Base-by-base conservation (phyloP, 164 flowering plant genomes). In the Taxillus chinensis region DNA sequence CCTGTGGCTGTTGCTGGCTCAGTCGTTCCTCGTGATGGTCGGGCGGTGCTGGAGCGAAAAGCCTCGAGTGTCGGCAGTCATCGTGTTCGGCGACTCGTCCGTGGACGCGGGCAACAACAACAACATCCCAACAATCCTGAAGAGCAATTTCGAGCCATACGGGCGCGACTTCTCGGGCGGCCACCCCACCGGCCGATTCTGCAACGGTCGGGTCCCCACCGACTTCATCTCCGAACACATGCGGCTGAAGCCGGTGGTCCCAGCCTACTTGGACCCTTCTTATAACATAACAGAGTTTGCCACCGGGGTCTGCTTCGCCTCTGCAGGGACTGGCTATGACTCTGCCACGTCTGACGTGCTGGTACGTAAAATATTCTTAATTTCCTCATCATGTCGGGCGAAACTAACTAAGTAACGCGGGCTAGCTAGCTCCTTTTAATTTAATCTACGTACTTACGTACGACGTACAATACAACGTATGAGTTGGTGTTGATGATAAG, bases 281-380 rank as follows among this genome's bases (percentile, higher is more conserved):
- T 80, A 74, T 52, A 69, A 37, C 17, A 82, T 82, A 0, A 51
- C 71, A n/a, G 82, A 82, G 62, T 82, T 82, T 12, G 82, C 82
- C 12, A 75, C 70, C 12, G 86, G 86, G 0, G 84, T 82, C 48
- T 60, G 70, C 67, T 82, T 82, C 70, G 86, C 86, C 43, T 82
- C 86, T 55, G 86, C 82, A 45, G 86, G 86, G 13, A 72, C 82
- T 45, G 86, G 86, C 62, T 82, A 76, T 46, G 86, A 82, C 60
- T 78, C 67, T 65, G 77, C 75, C 40, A 82, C 86, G 57, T 66
- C 86, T 45, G 66, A 67, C 62, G 79, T 82, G 3, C 72, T 82
- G 2, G 86, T 82, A 70, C 76, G 78, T 66, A 1, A 11, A 48
- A 7, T 48, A 8, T 48, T 4, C 13, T 48, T 9, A 5, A 5